Percentiles rank a stretch among this genome's conserved stretches.
Conservation (phyloP, 306 rosid genomes). For the Sicyos baderoa region DNA sequence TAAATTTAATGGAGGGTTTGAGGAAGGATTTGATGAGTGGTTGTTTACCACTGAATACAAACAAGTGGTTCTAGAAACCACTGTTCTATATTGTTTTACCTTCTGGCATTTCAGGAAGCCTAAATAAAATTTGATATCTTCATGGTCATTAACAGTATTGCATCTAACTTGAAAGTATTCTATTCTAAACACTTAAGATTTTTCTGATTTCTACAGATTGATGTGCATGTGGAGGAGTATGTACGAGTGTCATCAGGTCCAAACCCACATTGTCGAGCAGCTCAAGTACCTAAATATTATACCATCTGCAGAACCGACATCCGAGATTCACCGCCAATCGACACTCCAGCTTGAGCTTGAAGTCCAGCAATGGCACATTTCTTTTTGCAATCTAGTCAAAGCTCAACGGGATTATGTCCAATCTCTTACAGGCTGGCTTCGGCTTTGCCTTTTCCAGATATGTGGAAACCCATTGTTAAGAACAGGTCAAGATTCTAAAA, state of each 20-base stretch:
- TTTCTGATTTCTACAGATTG: constrained; percentile 41
- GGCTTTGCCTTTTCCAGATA: constrained; percentile 80
- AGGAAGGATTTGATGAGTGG: too few relatives aligned
- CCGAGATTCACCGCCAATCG: constrained; percentile 81
- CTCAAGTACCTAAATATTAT: constrained; percentile 68
- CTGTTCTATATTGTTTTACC: not conserved
- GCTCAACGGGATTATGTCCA: constrained; percentile 75
- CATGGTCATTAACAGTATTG: not conserved
- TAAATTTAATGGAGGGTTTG: too few relatives aligned
- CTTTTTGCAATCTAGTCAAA: constrained; percentile 73
- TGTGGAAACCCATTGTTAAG: constrained; percentile 43
- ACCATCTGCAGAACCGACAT: constrained; percentile 71
- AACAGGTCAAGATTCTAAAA: constrained; percentile 58
- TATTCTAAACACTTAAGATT: not conserved
- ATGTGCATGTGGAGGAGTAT: constrained; percentile 98
- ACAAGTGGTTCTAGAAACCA: too few relatives aligned
- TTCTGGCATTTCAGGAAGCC: not conserved
- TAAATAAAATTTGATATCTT: not conserved
- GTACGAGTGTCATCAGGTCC: constrained; percentile 97
- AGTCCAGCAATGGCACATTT: constrained; percentile 87
- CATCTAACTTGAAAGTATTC: not conserved
- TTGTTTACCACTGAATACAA: too few relatives aligned
- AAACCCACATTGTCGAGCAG: constrained; percentile 90
- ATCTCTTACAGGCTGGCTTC: constrained; percentile 86
- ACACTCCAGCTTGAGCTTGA: constrained; percentile 89